Percentiles rank a stretch among this genome's conserved stretches.
Conservation (phyloP, 1,139 yeast genomes). For the Kodamaea ohmeri region DNA sequence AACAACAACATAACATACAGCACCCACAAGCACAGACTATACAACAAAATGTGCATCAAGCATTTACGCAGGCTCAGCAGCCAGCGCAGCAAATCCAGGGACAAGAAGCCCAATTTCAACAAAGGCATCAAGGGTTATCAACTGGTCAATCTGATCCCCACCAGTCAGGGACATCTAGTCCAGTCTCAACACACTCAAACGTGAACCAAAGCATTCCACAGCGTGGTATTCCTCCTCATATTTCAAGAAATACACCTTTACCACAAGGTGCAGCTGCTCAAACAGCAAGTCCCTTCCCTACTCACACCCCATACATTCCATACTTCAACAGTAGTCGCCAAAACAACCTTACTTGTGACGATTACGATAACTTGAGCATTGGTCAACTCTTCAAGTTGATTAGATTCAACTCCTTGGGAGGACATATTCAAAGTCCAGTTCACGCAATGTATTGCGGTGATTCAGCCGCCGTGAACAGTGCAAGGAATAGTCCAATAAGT, state of each 20-base stretch:
- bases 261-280: slow-evolving; percentile 4
- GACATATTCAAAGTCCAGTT: slow-evolving; percentile 1
- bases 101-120: neutral
- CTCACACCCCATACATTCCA: slow-evolving; percentile 13
- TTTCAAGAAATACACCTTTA: neutral
- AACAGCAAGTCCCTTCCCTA: slow-evolving; percentile 3
- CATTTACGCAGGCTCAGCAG: slow-evolving; percentile 7
- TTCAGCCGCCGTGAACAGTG: slow-evolving; percentile 11
- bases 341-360: slow-evolving; percentile 36
- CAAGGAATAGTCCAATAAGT: slow-evolving; percentile 19
- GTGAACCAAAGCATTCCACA: slow-evolving; percentile 4
- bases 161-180: neutral
- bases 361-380: slow-evolving; percentile 37
- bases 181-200: slow-evolving; percentile 1
- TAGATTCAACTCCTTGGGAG: slow-evolving; percentile 14
- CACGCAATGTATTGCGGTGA: slow-evolving; percentile 9
- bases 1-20: neutral
- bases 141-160: neutral
- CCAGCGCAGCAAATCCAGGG: slow-evolving; percentile 1
- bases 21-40: slow-evolving; percentile 5
- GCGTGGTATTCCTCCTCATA: neutral
- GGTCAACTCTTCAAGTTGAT: slow-evolving; percentile 39
- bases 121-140: neutral
- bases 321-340: slow-evolving; percentile 24
- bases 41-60: slow-evolving; percentile 7